Percentiles rank a stretch among this genome's conserved stretches.
Conservation (phyloP, 352 stramenopile species). For the Phytophthora uliginosa region DNA sequence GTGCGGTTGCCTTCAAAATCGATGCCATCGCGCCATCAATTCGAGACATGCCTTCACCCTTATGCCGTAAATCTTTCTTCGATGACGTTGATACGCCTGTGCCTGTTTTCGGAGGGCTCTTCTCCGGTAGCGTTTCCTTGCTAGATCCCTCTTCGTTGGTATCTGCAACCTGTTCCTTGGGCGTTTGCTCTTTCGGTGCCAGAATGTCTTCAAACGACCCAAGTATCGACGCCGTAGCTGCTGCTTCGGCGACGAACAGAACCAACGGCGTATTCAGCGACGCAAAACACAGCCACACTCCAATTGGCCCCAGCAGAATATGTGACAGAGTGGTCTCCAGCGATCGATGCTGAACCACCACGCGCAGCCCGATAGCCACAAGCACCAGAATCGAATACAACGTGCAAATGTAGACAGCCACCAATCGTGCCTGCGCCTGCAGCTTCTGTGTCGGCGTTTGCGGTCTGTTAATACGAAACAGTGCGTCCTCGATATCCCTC, state of each 20-base stretch:
- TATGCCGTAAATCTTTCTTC: conserved; percentile 10
- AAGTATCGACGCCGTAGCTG: conserved; percentile 78
- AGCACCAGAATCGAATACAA: conserved; percentile 79
- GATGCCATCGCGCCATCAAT: conserved; percentile 42
- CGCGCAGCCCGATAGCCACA: conserved; percentile 71
- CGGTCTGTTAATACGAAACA: conserved; percentile 80
- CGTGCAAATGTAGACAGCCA: conserved; percentile 72
- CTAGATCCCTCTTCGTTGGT: not conserved
- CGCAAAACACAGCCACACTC: conserved; percentile 90
- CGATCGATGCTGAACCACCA: conserved; percentile 75
- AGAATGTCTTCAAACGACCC: conserved; percentile 80
- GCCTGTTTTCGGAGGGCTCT: not conserved
- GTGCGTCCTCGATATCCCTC: conserved; percentile 80
- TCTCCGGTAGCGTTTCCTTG: not conserved
- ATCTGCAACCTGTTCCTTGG: conserved; percentile 15
- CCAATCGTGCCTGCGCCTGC: conserved; percentile 58
- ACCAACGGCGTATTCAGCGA: conserved; percentile 86
- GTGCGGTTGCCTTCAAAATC: conserved; percentile 38
- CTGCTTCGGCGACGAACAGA: conserved; percentile 81
- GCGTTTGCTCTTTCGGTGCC: conserved; percentile 36
- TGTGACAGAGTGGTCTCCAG: conserved; percentile 78
- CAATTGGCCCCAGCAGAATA: conserved; percentile 73
- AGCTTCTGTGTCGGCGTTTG: conserved; percentile 85
- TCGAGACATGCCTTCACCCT: conserved; percentile 14
- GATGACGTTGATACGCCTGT: conserved; percentile 7